A percentile compares a stretch with the other conserved stretches of the same genome.
Evolutionary conservation across 441 rosid species (phyloP).

Genomic region (Capsella rubella): DNA sequence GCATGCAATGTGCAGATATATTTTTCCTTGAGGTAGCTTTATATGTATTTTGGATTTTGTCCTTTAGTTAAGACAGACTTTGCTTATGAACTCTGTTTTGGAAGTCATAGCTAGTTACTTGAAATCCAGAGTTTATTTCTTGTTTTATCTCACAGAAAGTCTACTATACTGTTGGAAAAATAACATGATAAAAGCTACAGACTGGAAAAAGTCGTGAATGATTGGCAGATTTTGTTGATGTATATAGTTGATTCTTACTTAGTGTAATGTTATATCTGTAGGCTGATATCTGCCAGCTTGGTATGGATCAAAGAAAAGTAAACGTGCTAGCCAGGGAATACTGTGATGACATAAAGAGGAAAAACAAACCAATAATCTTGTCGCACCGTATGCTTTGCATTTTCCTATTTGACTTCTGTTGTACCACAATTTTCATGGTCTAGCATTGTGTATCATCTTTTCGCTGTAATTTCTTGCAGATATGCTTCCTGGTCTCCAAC

Average conservation of each 20-base stretch:
- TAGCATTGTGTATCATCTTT: slow-evolving; percentile 6
- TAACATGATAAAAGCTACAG: background rate
- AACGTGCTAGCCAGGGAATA: slow-evolving; percentile 85
- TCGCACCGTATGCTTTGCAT: slow-evolving; percentile 65
- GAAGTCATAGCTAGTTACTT: background rate
- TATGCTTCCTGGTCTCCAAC: slow-evolving; percentile 92
- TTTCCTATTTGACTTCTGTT: background rate
- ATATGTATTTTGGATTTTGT: no score
- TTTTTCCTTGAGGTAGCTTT: slow-evolving; percentile 75
- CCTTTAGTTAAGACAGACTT: background rate
- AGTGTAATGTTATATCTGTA: slow-evolving; percentile 34
- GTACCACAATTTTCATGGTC: background rate
- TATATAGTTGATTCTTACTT: background rate
- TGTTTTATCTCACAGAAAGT: background rate
- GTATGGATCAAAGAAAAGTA: slow-evolving; percentile 93
- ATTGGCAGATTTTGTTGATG: slow-evolving; percentile 21
- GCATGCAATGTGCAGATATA: slow-evolving; percentile 95
- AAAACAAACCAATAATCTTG: slow-evolving; percentile 83
- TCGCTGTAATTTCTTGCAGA: slow-evolving; percentile 53
- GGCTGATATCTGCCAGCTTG: slow-evolving; percentile 97
- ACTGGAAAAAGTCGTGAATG: background rate
- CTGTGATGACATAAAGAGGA: slow-evolving; percentile 85
- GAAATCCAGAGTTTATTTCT: slow-evolving; percentile 11
- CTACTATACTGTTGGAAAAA: background rate
- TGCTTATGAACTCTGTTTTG: slow-evolving; percentile 3